phyloP scores from a whole-genome alignment of 768 basidiomycete genomes.

The Ramaria sp. region DNA sequence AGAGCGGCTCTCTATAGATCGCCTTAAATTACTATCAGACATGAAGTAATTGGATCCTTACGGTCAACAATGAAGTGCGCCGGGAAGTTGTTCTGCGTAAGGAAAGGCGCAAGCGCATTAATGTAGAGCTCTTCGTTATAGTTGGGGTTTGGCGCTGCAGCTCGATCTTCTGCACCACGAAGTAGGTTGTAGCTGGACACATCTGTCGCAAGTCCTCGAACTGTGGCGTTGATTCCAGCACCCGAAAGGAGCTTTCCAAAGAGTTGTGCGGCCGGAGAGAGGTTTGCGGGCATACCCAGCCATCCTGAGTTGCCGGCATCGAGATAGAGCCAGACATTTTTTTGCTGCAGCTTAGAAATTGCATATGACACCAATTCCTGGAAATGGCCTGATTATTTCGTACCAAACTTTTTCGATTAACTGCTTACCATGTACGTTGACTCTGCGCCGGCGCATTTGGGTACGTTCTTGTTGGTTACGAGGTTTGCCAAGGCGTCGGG shows the following conservation, averaged over 20 bases:
- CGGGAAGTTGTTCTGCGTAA: conserved; percentile 36
- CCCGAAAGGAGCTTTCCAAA: conserved; percentile 38
- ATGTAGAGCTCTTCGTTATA: conserved; percentile 55
- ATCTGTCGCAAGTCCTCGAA: conserved; percentile 44
- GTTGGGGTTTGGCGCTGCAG: conserved; percentile 49
- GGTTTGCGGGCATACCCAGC: conserved; percentile 60
- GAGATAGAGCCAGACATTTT: conserved; percentile 50
- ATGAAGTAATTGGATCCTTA: neutral
- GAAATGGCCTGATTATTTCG: too few species aligned
- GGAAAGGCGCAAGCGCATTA: conserved; percentile 40
- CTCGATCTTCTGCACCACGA: conserved; percentile 44
- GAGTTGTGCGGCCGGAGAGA: conserved; percentile 45
- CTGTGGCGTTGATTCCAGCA: conserved; percentile 42
- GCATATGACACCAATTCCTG: conserved; percentile 21
- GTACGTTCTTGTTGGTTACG: conserved; percentile 54
- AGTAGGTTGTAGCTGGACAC: conserved; percentile 28
- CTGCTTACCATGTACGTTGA: conserved; percentile 28
- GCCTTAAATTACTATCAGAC: neutral
- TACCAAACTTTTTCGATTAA: too few species aligned
- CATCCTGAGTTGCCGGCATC: conserved; percentile 38
- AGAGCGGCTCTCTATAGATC: conserved; percentile 35
- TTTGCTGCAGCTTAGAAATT: conserved; percentile 32
- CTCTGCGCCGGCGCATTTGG: conserved; percentile 46
- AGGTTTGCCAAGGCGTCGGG: conserved; percentile 61
- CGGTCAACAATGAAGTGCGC: conserved; percentile 56